Percentiles rank a stretch among this genome's conserved stretches.
These are phyloP conservation scores for Phaeotremella skinneri DNA, from an alignment of 768 basidiomycete species.

Conservation along the genomic window DNA sequence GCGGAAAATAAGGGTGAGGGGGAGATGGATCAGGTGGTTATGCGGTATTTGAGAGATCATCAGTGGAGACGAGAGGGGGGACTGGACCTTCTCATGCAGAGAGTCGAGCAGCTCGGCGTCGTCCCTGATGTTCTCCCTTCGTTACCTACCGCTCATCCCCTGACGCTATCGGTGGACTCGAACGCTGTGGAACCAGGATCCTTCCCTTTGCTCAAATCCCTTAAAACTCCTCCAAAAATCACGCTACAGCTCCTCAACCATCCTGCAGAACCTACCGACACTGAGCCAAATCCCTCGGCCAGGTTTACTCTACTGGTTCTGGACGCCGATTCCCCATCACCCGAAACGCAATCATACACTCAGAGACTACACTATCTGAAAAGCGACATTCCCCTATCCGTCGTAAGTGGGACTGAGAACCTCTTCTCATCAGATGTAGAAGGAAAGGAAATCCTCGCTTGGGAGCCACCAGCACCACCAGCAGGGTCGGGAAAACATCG, in stretches of 20 bases:
- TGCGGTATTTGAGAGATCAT: conserved; percentile 73
- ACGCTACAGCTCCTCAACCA: conserved; percentile 24
- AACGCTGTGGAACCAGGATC: conserved; percentile 21
- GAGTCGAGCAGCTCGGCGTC: conserved; percentile 84
- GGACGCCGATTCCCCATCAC: conserved; percentile 86
- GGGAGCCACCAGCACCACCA: conserved; percentile 89
- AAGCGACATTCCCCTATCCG: conserved; percentile 55
- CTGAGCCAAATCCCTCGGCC: conserved; percentile 57
- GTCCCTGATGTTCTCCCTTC: conserved; percentile 79
- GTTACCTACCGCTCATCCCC: conserved; percentile 69
- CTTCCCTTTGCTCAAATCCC: conserved; percentile 2
- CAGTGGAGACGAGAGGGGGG: conserved; percentile 80
- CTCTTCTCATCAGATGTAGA: conserved; percentile 16
- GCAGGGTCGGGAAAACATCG: conserved; percentile 87
- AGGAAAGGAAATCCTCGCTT: conserved; percentile 53
- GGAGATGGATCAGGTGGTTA: conserved; percentile 31
- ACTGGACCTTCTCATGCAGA: conserved; percentile 90
- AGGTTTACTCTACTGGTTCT: conserved; percentile 85
- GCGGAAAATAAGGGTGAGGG: conserved; percentile 60
- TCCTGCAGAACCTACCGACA: not conserved
- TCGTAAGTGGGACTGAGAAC: conserved; percentile 37
- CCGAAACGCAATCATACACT: conserved; percentile 60
- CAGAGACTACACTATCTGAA: conserved; percentile 52
- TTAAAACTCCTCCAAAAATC: not conserved
- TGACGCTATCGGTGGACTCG: conserved; percentile 60